phyloP scores from a whole-genome alignment of 2,329 filamentous ascomycete genomes.

The Akanthomyces uredinophilus region DNA sequence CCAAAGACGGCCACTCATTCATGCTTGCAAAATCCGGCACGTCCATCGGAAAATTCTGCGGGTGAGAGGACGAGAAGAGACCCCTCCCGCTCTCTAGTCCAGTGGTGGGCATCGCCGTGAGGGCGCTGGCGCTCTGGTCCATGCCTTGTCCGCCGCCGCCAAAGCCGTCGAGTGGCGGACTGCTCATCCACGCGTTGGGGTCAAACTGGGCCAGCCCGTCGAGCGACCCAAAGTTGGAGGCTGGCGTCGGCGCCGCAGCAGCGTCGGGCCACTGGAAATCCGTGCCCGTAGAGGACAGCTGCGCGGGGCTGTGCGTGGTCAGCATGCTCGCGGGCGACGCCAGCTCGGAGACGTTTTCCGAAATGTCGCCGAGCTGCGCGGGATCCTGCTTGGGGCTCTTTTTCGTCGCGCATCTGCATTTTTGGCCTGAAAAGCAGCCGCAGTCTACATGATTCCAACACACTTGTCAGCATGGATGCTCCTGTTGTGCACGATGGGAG shows the following conservation, averaged over 20 bases:
- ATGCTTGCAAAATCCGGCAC: not conserved
- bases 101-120: not conserved
- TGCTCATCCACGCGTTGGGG: not conserved
- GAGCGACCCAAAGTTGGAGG: not conserved
- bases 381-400: conserved; percentile 11
- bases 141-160: not conserved
- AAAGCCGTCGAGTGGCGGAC: not conserved
- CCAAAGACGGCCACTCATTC: conserved; percentile 6
- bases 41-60: not conserved
- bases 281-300: not conserved
- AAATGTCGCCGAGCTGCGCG: not conserved
- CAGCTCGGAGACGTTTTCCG: not conserved
- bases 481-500: no score
- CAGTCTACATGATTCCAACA: not conserved
- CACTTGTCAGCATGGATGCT: not conserved
- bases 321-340: not conserved
- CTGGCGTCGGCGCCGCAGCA: not conserved
- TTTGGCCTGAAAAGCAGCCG: conserved; percentile 1
- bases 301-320: not conserved
- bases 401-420: conserved; percentile 14
- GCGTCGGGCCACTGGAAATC: conserved; percentile 1
- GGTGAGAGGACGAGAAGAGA: not conserved
- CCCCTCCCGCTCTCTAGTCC: not conserved
- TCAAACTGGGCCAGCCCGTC: conserved; percentile 2
- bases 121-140: not conserved